phyloP scores from a whole-genome alignment of 2,329 filamentous ascomycete species.

The Aspergillus neoniger region DNA sequence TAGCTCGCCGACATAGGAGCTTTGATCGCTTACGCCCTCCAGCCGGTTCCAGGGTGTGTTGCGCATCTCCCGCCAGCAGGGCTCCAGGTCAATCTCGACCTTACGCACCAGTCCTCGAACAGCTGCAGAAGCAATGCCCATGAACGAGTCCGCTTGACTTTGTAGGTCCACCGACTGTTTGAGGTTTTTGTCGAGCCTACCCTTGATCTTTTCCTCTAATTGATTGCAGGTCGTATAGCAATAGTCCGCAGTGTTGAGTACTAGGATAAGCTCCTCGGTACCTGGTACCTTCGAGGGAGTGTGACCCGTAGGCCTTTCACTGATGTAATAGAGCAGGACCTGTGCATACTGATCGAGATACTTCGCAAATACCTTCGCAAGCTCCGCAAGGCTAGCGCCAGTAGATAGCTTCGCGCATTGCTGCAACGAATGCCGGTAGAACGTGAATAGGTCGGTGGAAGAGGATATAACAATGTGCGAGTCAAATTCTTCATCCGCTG shows the following conservation, averaged over 20 bases:
- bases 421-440: slow-evolving; percentile 87
- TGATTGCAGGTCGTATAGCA: slow-evolving; percentile 93
- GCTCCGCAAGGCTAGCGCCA: slow-evolving; percentile 78
- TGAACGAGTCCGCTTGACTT: slow-evolving; percentile 89
- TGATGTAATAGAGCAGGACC: slow-evolving; percentile 74
- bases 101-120: slow-evolving; percentile 81
- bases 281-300: slow-evolving; percentile 54
- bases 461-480: slow-evolving; percentile 86
- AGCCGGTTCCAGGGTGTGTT: slow-evolving; percentile 94
- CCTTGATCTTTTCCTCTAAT: slow-evolving; percentile 91
- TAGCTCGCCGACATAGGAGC: slow-evolving; percentile 83
- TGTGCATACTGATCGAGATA: slow-evolving; percentile 96
- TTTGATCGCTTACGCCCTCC: slow-evolving; percentile 91
- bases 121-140: slow-evolving; percentile 87
- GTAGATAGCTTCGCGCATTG: slow-evolving; percentile 97
- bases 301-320: slow-evolving; percentile 58
- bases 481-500: slow-evolving; percentile 88
- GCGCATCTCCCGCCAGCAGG: slow-evolving; percentile 93
- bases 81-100: slow-evolving; percentile 79
- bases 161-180: slow-evolving; percentile 79
- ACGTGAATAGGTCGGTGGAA: slow-evolving; percentile 95
- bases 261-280: slow-evolving; percentile 76
- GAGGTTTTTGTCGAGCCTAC: slow-evolving; percentile 79
- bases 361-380: slow-evolving; percentile 82
- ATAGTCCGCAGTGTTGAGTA: slow-evolving; percentile 96